Evolutionary conservation across 163 green algal species (phyloP), one percentile per base, ranked within the genome.

Genomic region (Scenedesmus sp.): DNA sequence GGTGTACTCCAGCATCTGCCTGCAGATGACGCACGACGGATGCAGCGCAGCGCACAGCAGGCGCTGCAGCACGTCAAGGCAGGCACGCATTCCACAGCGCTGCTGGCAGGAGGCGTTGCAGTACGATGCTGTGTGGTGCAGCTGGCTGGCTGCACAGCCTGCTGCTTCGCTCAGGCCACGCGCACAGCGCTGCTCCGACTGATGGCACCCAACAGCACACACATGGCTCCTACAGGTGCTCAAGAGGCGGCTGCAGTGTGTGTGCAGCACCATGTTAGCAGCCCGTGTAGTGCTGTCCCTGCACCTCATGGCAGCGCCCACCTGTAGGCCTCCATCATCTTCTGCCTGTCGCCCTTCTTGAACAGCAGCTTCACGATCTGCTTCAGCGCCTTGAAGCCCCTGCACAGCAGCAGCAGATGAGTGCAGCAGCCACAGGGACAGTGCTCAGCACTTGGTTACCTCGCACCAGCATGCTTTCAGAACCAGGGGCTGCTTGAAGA

Each of bases 321-420:
- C 96, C 93, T 96, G 96, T 99, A 99, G 7, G 98, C 94, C 4
- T 97, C 93, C 94, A 99, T 97, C 97, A 99, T 99, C 55, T 97
- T 94, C 5, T 95, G 84, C 46, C 96, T 92, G 76, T 98, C 90
- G 18, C 96, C 96, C 81, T 98, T 84, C 89, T 96, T 96, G 93
- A 96, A 98, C 86, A 99, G 96, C 74, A 99, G 93, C 95, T 99
- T 99, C 8, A 99, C 97, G 23, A 99, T 97, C 95, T 99, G 98
- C 94, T 99, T 99, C 46, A 99, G 93, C n/a, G 98, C 98, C 92
- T 99, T 99, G 95, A 99, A 99, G 34, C 98, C 97, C 98, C 98
- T 91, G 90, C 46, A 74, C 3, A 67, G n/a, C 26, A 74, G 64
- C 64, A 93, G 26, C n/a, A 88, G 26, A 16, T 34, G 34, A 46